Conservation (phyloP, 768 basidiomycete species). For the Naganishia kalamii region DNA sequence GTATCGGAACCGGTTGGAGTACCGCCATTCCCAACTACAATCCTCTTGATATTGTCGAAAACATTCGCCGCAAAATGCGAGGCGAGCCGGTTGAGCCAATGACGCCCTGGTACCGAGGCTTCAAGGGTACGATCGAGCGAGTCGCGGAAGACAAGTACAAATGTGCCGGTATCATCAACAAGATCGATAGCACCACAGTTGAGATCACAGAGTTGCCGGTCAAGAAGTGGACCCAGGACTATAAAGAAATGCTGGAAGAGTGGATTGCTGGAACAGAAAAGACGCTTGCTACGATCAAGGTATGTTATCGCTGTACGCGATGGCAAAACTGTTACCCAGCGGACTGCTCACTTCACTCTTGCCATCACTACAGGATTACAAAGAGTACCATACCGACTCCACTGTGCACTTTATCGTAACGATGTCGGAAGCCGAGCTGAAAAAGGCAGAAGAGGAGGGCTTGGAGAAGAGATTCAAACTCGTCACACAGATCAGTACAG, state of each 20-base stretch:
- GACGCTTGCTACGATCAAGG: conserved; percentile 74
- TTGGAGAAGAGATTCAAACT: conserved; percentile 87
- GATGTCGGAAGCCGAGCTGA: conserved; percentile 71
- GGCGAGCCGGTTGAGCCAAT: conserved; percentile 77
- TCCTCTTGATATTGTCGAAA: conserved; percentile 79
- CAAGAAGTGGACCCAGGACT: conserved; percentile 86
- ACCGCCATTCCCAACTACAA: conserved; percentile 88
- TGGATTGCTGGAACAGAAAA: conserved; percentile 75
- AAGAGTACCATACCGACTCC: conserved; percentile 88
- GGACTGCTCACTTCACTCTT: not conserved
- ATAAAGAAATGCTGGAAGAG: conserved; percentile 82
- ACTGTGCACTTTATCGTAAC: conserved; percentile 82
- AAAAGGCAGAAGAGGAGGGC: conserved; percentile 83
- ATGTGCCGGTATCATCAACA: conserved; percentile 65
- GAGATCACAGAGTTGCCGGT: conserved; percentile 94
- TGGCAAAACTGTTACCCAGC: not conserved
- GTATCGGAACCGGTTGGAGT: conserved; percentile 99
- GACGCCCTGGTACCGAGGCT: conserved; percentile 97
- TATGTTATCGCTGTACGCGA: conserved; percentile 11
- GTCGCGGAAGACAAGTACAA: conserved; percentile 65
- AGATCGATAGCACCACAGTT: conserved; percentile 78
- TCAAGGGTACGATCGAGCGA: conserved; percentile 72
- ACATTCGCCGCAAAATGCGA: conserved; percentile 77
- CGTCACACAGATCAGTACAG: conserved; percentile 71
- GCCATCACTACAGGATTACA: conserved; percentile 67